These are phyloP conservation scores for Mimosa pudica DNA, from an alignment of 306 rosid species.

Conservation along the genomic window DNA sequence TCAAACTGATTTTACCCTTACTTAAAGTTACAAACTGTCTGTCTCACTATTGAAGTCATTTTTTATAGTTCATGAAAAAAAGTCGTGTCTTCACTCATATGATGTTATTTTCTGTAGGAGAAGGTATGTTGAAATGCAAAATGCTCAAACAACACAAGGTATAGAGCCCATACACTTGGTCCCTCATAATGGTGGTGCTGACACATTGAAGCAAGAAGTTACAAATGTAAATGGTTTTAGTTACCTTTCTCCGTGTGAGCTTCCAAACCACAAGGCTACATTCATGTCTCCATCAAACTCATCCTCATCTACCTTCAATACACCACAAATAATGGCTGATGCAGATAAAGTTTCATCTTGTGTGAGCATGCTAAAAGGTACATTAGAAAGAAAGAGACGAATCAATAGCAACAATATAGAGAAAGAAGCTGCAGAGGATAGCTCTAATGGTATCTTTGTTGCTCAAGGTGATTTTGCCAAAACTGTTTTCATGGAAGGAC, in stretches of 20 bases:
- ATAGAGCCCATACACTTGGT: slow-evolving; percentile 52
- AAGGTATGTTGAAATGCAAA: slow-evolving; percentile 78
- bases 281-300: slow-evolving; percentile 83
- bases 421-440: slow-evolving; percentile 55
- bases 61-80: background rate
- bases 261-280: slow-evolving; percentile 60
- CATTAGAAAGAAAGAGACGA: slow-evolving; percentile 78
- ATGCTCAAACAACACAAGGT: slow-evolving; percentile 54
- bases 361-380: slow-evolving; percentile 91
- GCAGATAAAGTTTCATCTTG: slow-evolving; percentile 83
- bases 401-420: slow-evolving; percentile 49
- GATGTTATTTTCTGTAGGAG: slow-evolving; percentile 47
- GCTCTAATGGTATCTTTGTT: slow-evolving; percentile 43
- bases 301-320: slow-evolving; percentile 68
- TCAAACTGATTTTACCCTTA: too few relatives aligned
- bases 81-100: slow-evolving; percentile 6
- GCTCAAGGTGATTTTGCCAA: slow-evolving; percentile 52
- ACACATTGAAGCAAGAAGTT: slow-evolving; percentile 49
- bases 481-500: slow-evolving; percentile 50
- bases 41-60: background rate
- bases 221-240: slow-evolving; percentile 55
- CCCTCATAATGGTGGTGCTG: slow-evolving; percentile 46
- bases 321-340: slow-evolving; percentile 55
- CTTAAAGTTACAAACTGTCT: background rate
- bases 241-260: slow-evolving; percentile 52